Base-by-base conservation (phyloP, 1,284 basidiomycete genomes). In the Cystobasidium sp. region DNA sequence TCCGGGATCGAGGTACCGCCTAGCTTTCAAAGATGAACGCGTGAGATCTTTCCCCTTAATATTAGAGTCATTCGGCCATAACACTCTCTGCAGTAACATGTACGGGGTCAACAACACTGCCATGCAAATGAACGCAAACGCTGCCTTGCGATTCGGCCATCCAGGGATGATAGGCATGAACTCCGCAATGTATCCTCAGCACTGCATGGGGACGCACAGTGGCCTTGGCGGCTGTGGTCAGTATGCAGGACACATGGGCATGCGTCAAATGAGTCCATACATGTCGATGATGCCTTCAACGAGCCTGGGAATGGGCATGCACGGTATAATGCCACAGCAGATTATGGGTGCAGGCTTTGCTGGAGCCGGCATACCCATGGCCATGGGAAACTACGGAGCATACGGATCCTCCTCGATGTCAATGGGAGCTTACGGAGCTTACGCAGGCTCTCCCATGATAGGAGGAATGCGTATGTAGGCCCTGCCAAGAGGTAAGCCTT, bases 231-330 rank as follows among this genome's bases (percentile, higher is more conserved):
- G 16, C 37, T 59, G 20, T 9, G 56, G 56, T 16, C 18, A 41
- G 31, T 31, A 31, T 16, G 56, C 37, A 56, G 24, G 53, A n/a
- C 39, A 56, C 39, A 56, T 56, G 56, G 56, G 56, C 31, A 39
- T 41, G n/a, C 37, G 56, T 43, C 16, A 41, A 31, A 31, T 16
- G 56, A 31, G 0, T 59, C 56, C 39, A 59, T 41, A 39, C 39
- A 41, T 31, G 55, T 1, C 31, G 20, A 59, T 43, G n/a, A 49
- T 49, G 46, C 14, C 14, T 2, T 12, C 14, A 14, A 44, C 47
- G 41, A 41, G 62, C 31, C 14, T 64, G 62, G 62, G 62, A 39
- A 44, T 58, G 55, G 55, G 55, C 55, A 24, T 31, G 39, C 12
- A 64, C 46, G 62, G 62, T 31, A 12, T 20, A 16, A 24, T 12